Evolutionary conservation across 768 basidiomycete species (phyloP).

Genomic region (Pleurotus giganteus): DNA sequence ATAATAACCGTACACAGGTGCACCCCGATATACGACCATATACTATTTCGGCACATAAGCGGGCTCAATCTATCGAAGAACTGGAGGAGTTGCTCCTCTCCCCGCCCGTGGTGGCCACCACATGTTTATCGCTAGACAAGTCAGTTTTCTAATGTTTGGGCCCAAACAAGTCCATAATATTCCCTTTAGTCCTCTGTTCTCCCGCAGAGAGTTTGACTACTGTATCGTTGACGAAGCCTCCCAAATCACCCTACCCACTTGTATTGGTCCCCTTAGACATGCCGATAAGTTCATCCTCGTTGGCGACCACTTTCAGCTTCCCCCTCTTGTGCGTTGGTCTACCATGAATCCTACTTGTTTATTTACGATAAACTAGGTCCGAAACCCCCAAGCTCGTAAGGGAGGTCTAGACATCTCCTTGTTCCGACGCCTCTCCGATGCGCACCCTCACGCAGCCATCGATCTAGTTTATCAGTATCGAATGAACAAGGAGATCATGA

Average conservation of each 20-base stretch:
- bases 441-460: constrained; percentile 82
- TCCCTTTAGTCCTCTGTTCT: constrained; percentile 71
- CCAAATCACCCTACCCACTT: constrained; percentile 94
- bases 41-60: constrained; percentile 56
- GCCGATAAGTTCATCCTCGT: constrained; percentile 92
- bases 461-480: constrained; percentile 90
- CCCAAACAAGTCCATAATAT: constrained; percentile 30
- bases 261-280: constrained; percentile 87
- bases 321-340: constrained; percentile 69
- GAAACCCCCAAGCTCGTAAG: constrained; percentile 72
- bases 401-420: constrained; percentile 89
- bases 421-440: constrained; percentile 85
- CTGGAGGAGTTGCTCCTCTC: constrained; percentile 80
- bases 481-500: constrained; percentile 97
- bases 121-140: constrained; percentile 94
- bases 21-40: constrained; percentile 77
- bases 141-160: constrained; percentile 36
- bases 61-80: constrained; percentile 72
- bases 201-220: constrained; percentile 84
- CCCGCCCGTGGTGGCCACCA: constrained; percentile 94
- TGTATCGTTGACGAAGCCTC: constrained; percentile 99
- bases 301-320: constrained; percentile 96
- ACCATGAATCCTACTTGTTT: neutral
- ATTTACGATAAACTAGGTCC: constrained; percentile 51
- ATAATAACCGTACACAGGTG: constrained; percentile 45